Evolutionary conservation across 2,329 filamentous ascomycete genomes (phyloP).

Genomic region (Sclerotinia sclerotiorum): DNA sequence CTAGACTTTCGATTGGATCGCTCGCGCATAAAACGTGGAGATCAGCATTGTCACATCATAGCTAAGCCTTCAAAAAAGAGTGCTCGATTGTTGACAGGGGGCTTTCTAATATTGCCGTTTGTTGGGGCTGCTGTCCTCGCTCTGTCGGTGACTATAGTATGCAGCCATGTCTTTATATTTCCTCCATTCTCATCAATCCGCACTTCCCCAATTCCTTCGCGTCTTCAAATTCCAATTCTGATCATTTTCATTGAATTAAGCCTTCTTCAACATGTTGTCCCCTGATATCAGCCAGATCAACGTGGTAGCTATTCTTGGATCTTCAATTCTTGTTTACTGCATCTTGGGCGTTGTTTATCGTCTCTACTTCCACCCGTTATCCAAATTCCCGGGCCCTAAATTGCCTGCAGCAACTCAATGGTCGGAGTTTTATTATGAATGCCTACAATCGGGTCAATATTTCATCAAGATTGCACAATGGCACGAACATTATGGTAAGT

Average conservation of each 20-base stretch:
- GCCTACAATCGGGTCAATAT: constrained; percentile 11
- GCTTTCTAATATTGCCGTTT: neutral
- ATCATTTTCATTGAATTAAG: neutral
- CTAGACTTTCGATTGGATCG: neutral
- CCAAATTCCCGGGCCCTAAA: constrained; percentile 21
- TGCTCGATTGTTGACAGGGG: neutral
- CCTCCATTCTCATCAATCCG: neutral
- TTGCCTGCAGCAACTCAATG: constrained; percentile 18
- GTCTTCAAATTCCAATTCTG: neutral
- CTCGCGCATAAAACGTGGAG: constrained; percentile 12
- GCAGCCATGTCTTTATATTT: constrained; percentile 7
- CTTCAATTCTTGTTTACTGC: constrained; percentile 15
- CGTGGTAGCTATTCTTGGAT: constrained; percentile 10
- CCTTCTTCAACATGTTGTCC: constrained; percentile 11
- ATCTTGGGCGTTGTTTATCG: constrained; percentile 17
- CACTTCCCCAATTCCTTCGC: constrained; percentile 9
- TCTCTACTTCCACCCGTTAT: constrained; percentile 23
- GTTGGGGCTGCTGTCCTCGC: constrained; percentile 7
- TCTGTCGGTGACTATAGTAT: neutral
- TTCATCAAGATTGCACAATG: constrained; percentile 14
- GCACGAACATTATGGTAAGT: constrained; percentile 13
- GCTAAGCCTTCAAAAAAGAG: neutral
- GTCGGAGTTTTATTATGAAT: constrained; percentile 14
- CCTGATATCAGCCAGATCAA: neutral
- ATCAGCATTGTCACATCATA: neutral